Base-by-base conservation (phyloP, 352 stramenopile genomes). In the Globisporangium mamillatum region DNA sequence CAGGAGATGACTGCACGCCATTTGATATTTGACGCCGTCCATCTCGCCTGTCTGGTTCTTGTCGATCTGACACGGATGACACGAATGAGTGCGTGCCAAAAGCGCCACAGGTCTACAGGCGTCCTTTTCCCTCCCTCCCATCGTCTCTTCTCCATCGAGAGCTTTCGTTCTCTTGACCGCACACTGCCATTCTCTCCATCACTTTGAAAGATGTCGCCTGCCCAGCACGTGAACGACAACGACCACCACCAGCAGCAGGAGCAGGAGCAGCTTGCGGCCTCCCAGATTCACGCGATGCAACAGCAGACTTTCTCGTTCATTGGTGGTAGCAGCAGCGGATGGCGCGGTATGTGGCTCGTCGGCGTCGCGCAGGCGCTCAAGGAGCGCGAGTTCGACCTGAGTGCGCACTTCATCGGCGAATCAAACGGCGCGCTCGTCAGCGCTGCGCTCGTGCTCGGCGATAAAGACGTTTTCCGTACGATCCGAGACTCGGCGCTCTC, bases 291-390 rank as follows among this genome's bases (percentile, higher is more conserved):
- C 36, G 14, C 36, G 12, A 58, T 50, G 41, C 48, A 22, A 32
- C 32, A 60, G 46, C 64, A 70, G 18, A 64, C 71, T 60, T 82
- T 84, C 62, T 88, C 72, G 32, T 90, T 90, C 66, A 72, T 74
- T 1, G 78, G 78, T 8, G 16, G 16, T 2, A 48, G 41, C 2
- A 22, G 41, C 20, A 76, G 74, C 32, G 81, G 80, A 7, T 90
- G 80, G 81, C 77, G 89, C 61, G 86, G 84, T 68, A 72, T 79
- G 61, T 89, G 86, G 69, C 77, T 85, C 66, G 85, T 83, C 36
- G 80, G 81, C 55, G 81, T 89, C 44, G 79, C 69, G 65, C 82
- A 89, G 60, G 77, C 79, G n/a, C 70, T 90, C 27, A 81, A 79
- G 4, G 66, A 84, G 48, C 67, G 72, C 14, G 77, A 75, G 16